Evolutionary conservation across 1,139 yeast species (phyloP), one percentile per base, ranked within the genome.

Genomic region (Saccharomycopsis crataegensis): DNA sequence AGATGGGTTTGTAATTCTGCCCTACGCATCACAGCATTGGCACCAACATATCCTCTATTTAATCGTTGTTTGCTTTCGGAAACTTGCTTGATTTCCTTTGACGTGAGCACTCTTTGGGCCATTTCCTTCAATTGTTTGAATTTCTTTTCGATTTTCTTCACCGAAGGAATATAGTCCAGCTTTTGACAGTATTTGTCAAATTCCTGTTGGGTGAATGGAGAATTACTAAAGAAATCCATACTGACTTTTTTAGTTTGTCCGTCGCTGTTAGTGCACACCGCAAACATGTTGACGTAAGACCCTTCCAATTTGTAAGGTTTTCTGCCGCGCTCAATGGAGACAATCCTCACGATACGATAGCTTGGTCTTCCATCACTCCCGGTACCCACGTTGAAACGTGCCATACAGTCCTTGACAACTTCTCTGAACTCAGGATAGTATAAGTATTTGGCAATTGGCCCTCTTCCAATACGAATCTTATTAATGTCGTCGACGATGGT

Each of bases 341-440:
- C 83, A 52, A 94, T 81, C 64, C 82, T 85, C 48, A 93, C 96
- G 79, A 91, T 78, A 62, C 97, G 77, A 68, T 93, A 93, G 58
- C 80, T 78, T n/a, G 85, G 78, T 60, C 72, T 72, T 48, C 84
- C 80, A 7, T 82, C 79, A 53, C 76, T 77, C 62, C 85, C 86
- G 45, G 73, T 65, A 5, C 96, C 96, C 57, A 91, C 78, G 65
- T 89, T 88, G 53, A 93, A 82, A 60, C 91, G 79, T 38, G 93
- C 95, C 67, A 76, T 89, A 47, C 95, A 81, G 32, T 89, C 95
- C 42, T 78, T 73, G 12, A 87, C 78, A 0, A 79, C 76, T 28
- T 79, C 82, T 53, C 78, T 82, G 67, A 93, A 91, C 34, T 82
- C 90, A 8, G 93, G 90, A 67, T 90, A 84, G 67, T 84, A 90